A percentile compares a stretch with the other conserved stretches of the same genome.
Conservation (phyloP, 805 yeast genomes). For the Wickerhamia fluorescens region DNA sequence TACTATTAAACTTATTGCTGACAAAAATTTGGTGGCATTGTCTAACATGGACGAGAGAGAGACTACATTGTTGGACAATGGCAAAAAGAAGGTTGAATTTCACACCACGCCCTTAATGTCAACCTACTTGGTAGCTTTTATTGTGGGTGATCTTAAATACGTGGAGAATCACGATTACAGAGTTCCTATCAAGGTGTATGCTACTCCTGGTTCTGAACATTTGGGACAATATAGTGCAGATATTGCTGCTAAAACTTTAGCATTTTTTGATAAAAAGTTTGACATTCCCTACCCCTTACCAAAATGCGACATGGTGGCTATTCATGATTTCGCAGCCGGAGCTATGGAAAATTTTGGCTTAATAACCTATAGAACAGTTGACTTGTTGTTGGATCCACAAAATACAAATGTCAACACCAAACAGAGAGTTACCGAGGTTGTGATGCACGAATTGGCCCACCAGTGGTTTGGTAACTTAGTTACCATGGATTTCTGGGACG, state of each 20-base stretch:
- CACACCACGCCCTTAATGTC: slow-evolving; percentile 79
- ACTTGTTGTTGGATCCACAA: slow-evolving; percentile 64
- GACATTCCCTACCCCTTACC: slow-evolving; percentile 75
- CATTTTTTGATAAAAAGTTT: slow-evolving; percentile 64
- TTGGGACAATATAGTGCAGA: slow-evolving; percentile 70
- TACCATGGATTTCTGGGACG: slow-evolving; percentile 92
- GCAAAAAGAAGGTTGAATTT: slow-evolving; percentile 52
- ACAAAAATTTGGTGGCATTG: slow-evolving; percentile 48
- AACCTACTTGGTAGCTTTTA: slow-evolving; percentile 79
- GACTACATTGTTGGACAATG: slow-evolving; percentile 34
- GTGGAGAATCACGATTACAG: slow-evolving; percentile 60
- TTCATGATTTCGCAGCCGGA: slow-evolving; percentile 79
- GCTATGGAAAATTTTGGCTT: slow-evolving; percentile 89
- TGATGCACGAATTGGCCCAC: slow-evolving; percentile 84
- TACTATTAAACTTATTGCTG: slow-evolving; percentile 55
- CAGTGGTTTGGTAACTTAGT: slow-evolving; percentile 91
- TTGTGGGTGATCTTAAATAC: slow-evolving; percentile 72
- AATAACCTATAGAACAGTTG: slow-evolving; percentile 73
- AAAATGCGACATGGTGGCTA: slow-evolving; percentile 75
- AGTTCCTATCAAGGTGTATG: slow-evolving; percentile 73
- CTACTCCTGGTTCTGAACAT: slow-evolving; percentile 70
- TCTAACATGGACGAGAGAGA: slow-evolving; percentile 63
- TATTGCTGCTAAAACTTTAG: slow-evolving; percentile 67
- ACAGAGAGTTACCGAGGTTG: slow-evolving; percentile 77
- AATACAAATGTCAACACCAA: slow-evolving; percentile 57